Conservation (phyloP, 305 asterid species). For the Fraxinus latifolia region DNA sequence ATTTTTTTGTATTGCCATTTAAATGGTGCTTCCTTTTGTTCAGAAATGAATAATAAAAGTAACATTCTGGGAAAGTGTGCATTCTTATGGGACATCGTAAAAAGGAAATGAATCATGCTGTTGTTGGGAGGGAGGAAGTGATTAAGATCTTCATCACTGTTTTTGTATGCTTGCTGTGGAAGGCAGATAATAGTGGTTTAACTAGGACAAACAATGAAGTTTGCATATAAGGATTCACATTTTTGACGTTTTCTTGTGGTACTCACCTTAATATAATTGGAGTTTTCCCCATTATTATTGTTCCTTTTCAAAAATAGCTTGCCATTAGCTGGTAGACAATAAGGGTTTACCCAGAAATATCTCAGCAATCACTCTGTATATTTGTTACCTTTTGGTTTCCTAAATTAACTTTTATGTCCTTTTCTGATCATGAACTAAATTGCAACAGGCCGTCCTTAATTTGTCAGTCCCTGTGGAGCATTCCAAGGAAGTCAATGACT, state of each 20-base stretch:
- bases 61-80: neutral
- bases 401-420: neutral
- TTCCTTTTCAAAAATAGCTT: neutral
- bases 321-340: neutral
- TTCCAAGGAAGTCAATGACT: slow-evolving; percentile 95
- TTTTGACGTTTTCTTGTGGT: neutral
- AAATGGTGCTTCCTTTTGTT: neutral
- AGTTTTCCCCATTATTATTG: neutral
- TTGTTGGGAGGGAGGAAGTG: slow-evolving; percentile 5
- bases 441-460: slow-evolving; percentile 87
- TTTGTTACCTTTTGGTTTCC: slow-evolving; percentile 11
- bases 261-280: neutral
- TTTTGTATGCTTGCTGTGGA: neutral
- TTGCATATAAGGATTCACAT: neutral
- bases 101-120: neutral
- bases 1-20: neutral
- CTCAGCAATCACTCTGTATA: neutral
- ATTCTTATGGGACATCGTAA: neutral
- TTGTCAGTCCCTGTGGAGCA: slow-evolving; percentile 83
- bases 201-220: neutral
- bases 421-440: slow-evolving; percentile 27
- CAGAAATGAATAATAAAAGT: neutral
- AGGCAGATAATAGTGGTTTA: neutral
- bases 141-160: neutral
- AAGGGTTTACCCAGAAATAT: neutral